Evolutionary conservation across 805 yeast genomes (phyloP).

Genomic region (Cyberlindnera euphorbiiphila): DNA sequence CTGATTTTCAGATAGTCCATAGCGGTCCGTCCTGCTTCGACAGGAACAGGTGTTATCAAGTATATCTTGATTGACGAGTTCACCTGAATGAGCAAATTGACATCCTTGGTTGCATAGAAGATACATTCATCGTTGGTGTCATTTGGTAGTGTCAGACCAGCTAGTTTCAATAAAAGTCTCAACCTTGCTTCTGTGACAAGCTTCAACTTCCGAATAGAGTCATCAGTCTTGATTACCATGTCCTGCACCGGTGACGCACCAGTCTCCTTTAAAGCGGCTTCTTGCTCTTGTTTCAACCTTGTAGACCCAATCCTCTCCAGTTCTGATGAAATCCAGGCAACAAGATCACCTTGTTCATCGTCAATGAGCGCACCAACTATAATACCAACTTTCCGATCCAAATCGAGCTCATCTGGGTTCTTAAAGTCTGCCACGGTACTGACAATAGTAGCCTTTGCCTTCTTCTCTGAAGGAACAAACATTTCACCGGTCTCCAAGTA

Average conservation of each 20-base stretch:
- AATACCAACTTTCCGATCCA: conserved; percentile 48
- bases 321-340: conserved; percentile 42
- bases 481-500: conserved; percentile 61
- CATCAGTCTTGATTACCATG: conserved; percentile 19
- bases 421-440: conserved; percentile 28
- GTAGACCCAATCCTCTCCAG: conserved; percentile 31
- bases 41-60: conserved; percentile 32
- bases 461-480: conserved; percentile 9
- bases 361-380: conserved; percentile 46
- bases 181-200: conserved; percentile 46
- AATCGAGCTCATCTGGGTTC: conserved; percentile 25
- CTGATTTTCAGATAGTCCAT: conserved; percentile 29
- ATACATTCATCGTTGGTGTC: conserved; percentile 37
- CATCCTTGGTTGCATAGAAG: conserved; percentile 33
- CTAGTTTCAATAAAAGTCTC: conserved; percentile 41
- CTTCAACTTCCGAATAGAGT: conserved; percentile 21
- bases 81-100: conserved; percentile 33
- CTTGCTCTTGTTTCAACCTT: conserved; percentile 22
- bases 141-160: conserved; percentile 45
- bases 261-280: background rate
- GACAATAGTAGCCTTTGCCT: conserved; percentile 14
- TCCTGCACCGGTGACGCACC: background rate
- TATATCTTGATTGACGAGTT: conserved; percentile 40
- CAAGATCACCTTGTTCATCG: conserved; percentile 38
- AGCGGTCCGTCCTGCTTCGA: conserved; percentile 34